These are phyloP conservation scores for Aspergillus bombycis DNA, from an alignment of 2,329 filamentous ascomycete genomes.

Conservation along the genomic window DNA sequence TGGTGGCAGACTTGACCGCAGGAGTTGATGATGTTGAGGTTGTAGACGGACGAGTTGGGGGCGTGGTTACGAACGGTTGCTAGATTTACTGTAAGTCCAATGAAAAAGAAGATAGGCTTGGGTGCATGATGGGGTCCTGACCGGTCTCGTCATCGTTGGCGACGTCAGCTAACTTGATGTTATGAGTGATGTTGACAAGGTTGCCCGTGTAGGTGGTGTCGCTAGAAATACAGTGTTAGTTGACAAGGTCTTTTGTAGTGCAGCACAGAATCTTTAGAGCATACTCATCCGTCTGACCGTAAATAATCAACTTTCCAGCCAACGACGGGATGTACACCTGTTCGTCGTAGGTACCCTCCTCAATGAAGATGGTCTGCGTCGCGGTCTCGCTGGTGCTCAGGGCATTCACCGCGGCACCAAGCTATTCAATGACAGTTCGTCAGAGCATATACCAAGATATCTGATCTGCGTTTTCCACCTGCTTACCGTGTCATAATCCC, in stretches of 20 bases:
- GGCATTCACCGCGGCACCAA: slow-evolving; percentile 57
- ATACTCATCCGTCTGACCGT: slow-evolving; percentile 58
- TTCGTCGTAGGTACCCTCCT: slow-evolving; percentile 63
- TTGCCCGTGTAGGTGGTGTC: slow-evolving; percentile 55
- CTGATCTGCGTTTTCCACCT: not conserved
- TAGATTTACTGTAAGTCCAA: not conserved
- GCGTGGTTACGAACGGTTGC: slow-evolving; percentile 11
- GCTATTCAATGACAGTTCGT: slow-evolving; percentile 8
- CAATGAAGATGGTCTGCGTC: slow-evolving; percentile 65
- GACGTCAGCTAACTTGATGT: slow-evolving; percentile 15
- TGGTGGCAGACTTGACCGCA: slow-evolving; percentile 20
- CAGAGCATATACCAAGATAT: not conserved
- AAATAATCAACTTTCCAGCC: slow-evolving; percentile 56
- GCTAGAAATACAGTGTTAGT: slow-evolving; percentile 39
- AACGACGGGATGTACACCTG: slow-evolving; percentile 59
- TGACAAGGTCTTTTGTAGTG: not conserved
- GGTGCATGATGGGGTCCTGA: not conserved
- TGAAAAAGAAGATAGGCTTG: not conserved
- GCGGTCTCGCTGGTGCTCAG: slow-evolving; percentile 56
- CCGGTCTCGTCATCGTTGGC: slow-evolving; percentile 26
- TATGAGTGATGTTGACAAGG: slow-evolving; percentile 57
- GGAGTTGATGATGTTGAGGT: slow-evolving; percentile 25
- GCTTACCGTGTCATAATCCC: slow-evolving; percentile 26
- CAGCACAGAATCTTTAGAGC: not conserved
- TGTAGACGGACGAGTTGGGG: slow-evolving; percentile 18